These are phyloP conservation scores for Oidiodendron maius DNA, from an alignment of 495 filamentous ascomycete genomes.

Conservation along the genomic window DNA sequence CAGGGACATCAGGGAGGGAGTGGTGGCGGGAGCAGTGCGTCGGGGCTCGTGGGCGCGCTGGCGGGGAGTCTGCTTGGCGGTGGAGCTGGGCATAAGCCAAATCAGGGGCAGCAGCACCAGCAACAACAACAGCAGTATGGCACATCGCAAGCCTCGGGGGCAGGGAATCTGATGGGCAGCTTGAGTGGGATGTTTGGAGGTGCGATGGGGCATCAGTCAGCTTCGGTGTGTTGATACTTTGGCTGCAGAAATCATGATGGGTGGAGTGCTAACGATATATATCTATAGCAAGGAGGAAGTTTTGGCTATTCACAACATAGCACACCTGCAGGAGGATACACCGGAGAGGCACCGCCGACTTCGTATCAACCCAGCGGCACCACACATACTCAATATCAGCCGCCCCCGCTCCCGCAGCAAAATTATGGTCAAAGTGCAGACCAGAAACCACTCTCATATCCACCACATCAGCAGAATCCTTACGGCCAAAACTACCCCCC, in stretches of 20 bases:
- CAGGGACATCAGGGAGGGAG: slow-evolving; percentile 3
- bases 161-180: slow-evolving; percentile 14
- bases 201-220: slow-evolving; percentile 2
- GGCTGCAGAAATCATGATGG: not conserved
- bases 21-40: slow-evolving; percentile 8
- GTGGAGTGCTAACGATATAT: not conserved
- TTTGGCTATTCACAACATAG: slow-evolving; percentile 44
- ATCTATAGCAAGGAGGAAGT: slow-evolving; percentile 6
- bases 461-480: slow-evolving; percentile 15
- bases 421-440: slow-evolving; percentile 13
- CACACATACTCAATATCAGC: slow-evolving; percentile 10
- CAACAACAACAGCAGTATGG: too few relatives aligned
- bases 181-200: slow-evolving; percentile 21
- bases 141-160: too few relatives aligned
- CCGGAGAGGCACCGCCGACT: slow-evolving; percentile 40
- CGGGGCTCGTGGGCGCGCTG: slow-evolving; percentile 22
- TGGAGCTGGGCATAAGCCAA: slow-evolving; percentile 21
- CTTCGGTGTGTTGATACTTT: slow-evolving; percentile 4
- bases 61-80: slow-evolving; percentile 20
- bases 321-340: slow-evolving; percentile 36
- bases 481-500: not conserved
- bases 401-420: slow-evolving; percentile 9
- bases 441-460: slow-evolving; percentile 19
- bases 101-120: slow-evolving; percentile 11
- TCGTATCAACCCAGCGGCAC: slow-evolving; percentile 34